Percentiles rank a stretch among this genome's conserved stretches.
These are phyloP conservation scores for Picea glauca DNA, from an alignment of 75 land plant genomes.

Conservation along the genomic window DNA sequence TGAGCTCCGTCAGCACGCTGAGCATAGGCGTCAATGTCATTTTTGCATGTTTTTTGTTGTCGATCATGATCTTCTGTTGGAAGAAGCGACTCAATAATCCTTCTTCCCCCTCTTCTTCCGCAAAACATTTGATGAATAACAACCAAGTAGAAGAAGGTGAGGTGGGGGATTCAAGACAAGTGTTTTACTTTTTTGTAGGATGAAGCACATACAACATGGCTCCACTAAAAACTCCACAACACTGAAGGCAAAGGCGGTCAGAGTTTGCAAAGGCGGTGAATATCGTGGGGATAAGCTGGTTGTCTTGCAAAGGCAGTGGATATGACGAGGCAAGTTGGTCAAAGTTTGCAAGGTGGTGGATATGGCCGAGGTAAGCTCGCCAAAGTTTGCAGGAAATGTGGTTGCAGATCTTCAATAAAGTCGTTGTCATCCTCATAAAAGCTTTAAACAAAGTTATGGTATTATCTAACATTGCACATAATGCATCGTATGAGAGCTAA, in stretches of 20 bases:
- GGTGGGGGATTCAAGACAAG: neutral
- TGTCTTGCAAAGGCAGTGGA: too few relatives aligned
- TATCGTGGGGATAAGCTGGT: too few relatives aligned
- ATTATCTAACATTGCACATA: too few relatives aligned
- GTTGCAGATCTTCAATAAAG: too few relatives aligned
- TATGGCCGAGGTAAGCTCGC: too few relatives aligned
- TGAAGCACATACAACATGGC: neutral
- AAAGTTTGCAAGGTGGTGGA: too few relatives aligned
- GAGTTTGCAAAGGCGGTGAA: too few relatives aligned
- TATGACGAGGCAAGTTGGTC: too few relatives aligned
- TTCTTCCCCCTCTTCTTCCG: neutral
- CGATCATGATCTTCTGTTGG: conserved; percentile 11
- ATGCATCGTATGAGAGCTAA: too few relatives aligned
- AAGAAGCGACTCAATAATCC: neutral
- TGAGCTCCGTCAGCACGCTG: conserved; percentile 8
- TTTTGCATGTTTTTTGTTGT: conserved; percentile 4
- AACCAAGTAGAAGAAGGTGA: neutral
- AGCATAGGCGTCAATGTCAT: conserved; percentile 2
- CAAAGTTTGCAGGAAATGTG: too few relatives aligned
- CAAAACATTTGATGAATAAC: neutral
- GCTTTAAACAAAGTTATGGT: too few relatives aligned
- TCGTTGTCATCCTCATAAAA: too few relatives aligned
- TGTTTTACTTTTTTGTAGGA: neutral
- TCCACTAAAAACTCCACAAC: neutral
- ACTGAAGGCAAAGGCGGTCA: neutral